Base-by-base conservation (phyloP, 768 basidiomycete species). In the Rhodotorula sphaerocarpa region DNA sequence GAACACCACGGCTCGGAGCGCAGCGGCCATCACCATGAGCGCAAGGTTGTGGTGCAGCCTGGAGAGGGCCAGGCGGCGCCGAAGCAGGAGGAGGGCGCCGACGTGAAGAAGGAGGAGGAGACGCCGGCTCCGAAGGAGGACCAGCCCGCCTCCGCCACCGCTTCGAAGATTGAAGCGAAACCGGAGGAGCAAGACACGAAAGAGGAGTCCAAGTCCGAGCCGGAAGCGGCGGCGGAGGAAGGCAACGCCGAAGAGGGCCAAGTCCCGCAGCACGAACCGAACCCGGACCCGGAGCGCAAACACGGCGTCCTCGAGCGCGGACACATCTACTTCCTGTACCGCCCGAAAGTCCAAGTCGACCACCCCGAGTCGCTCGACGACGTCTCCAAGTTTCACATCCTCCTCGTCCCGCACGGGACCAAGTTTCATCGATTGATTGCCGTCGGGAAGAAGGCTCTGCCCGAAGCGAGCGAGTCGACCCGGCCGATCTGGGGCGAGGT, bases 301-400 rank as follows among this genome's bases (percentile, higher is more conserved):
- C 60, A 67, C 23, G 69, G 71, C n/a, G 45, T 53, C 28, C 50
- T 65, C 57, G 67, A 69, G 31, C 51, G 44, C 16, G 68, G 70
- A 15, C 56, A 59, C 63, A 78, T 85, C 48, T 84, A 84, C 74
- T 83, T 84, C 73, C 81, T 83, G 74, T 85, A 82, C 69, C 80
- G 81, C 16, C 83, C 83, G 6, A 79, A 80, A 33, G 57, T 66
- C 25, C 74, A 83, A 67, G 71, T 75, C 20, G 79, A 82, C 61
- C 79, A 82, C 60, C 81, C 78, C 0, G 71, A 79, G n/a, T 80
- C 80, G 11, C 61, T 84, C 34, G 81, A 83, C 71, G 82, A 84
- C 61, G 77, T 84, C 36, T 76, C 77, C 63, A 80, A 81, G 53
- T 79, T 85, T 59, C 79, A 83, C 67, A 81, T 85, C 72, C 76